Conservation (phyloP, 345 rosid genomes). For the Camelina laxa region DNA sequence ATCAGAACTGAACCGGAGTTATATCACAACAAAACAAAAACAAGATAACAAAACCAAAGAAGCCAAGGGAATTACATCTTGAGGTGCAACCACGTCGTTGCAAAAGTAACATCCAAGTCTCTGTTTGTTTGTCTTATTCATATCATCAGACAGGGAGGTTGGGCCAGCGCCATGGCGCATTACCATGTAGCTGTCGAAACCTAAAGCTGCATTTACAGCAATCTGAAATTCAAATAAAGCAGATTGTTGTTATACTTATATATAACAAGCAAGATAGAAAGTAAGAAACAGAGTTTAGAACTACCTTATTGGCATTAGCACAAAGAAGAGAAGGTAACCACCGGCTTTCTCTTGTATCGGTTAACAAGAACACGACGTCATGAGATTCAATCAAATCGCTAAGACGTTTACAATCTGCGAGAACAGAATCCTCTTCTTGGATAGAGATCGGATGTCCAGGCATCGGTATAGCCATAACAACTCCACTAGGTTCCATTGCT, state of each 20-base stretch:
- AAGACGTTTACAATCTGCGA: slow-evolving; percentile 73
- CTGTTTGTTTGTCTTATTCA: slow-evolving; percentile 48
- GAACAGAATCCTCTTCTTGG: slow-evolving; percentile 74
- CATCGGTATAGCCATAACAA: slow-evolving; percentile 94
- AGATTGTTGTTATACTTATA: neutral
- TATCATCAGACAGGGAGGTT: slow-evolving; percentile 44
- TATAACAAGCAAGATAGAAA: neutral
- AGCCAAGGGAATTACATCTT: slow-evolving; percentile 60
- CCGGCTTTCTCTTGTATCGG: slow-evolving; percentile 98
- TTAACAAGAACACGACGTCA: slow-evolving; percentile 88
- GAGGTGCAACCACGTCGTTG: slow-evolving; percentile 95
- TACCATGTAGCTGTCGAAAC: slow-evolving; percentile 96
- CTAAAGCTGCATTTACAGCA: slow-evolving; percentile 87
- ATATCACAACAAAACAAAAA: neutral
- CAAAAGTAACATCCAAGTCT: slow-evolving; percentile 98
- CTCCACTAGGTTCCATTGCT: slow-evolving; percentile 82
- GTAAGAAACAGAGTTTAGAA: slow-evolving; percentile 13
- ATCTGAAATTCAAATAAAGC: slow-evolving; percentile 56
- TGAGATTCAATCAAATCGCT: slow-evolving; percentile 75
- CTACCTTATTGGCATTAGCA: slow-evolving; percentile 83
- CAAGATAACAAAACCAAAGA: neutral
- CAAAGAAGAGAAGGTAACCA: slow-evolving; percentile 92
- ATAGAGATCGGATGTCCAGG: slow-evolving; percentile 89
- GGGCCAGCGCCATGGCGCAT: slow-evolving; percentile 99
- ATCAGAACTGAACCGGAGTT: neutral